Evolutionary conservation across 441 rosid species (phyloP), one percentile per base, ranked within the genome.

Genomic region (Gossypium davidsonii): DNA sequence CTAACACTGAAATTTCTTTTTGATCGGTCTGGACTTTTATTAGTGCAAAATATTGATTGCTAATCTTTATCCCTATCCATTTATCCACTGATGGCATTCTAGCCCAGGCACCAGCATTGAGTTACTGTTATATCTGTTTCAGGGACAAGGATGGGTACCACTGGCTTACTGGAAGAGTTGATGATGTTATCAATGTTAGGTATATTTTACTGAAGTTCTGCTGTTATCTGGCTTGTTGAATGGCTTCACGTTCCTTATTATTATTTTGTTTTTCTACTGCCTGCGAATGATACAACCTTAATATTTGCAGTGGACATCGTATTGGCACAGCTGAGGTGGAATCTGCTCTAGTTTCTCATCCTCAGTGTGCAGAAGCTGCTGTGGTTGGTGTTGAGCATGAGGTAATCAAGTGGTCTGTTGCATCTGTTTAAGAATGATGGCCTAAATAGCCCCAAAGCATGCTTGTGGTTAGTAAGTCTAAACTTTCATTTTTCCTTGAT

Each of bases 171-270:
- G 58, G 58, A 68, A 88, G 99, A 82, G 99, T 95, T 75, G 99
- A 95, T 73, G 99, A 95, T 87, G 98, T 95, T 73, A 95, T 95
- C 81, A 93, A 95, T 18, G 98, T 95, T 73, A 95, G 99, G 99
- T 94, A 85, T 7, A 1, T 31, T 26, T 8, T 62, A 31, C 28
- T 10, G 18, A 66, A 26, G 39, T 15, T 61, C 20, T 65, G 51
- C 37, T 42, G 53, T 37, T 53, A 73, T 66, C 59, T 25, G 44
- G 26, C 42, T 37, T 42, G 59, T 44, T 71, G 74, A 57, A 71
- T 59, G 44, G 6, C 44, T 71, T 59, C 23, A 23, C 18, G 58
- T 34, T 69, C 37, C 39, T 69, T 25, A 46, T 48, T 17, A 11
- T 11, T 44, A 28, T 37, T 37, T 48, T n/a, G 31, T 15, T 51